Percentiles rank a stretch among this genome's conserved stretches.
Conservation (phyloP, 805 yeast species). For the Metschnikowia picachoensis region DNA sequence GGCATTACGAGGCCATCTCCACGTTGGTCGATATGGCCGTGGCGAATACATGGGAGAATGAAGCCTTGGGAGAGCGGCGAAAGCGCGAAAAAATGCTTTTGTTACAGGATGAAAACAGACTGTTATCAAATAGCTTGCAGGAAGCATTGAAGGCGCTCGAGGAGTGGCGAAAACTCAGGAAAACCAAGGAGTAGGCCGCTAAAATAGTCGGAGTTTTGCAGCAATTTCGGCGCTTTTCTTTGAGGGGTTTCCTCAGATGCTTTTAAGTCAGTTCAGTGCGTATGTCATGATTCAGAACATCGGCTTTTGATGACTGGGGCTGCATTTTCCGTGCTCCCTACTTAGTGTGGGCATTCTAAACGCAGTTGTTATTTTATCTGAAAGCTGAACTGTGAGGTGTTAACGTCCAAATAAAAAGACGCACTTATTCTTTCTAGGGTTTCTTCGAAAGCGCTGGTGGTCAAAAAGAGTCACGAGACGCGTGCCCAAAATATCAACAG, state of each 20-base stretch:
- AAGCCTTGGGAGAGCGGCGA: conserved; percentile 11
- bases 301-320: too few relatives aligned
- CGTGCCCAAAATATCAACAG: too few relatives aligned
- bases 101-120: conserved; percentile 31
- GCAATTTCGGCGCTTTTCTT: background rate
- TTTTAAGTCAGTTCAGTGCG: background rate
- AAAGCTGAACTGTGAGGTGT: too few relatives aligned
- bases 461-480: too few relatives aligned
- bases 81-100: conserved; percentile 16
- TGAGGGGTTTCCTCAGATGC: background rate
- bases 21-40: conserved; percentile 13
- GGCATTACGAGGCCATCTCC: conserved; percentile 31
- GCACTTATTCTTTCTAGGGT: too few relatives aligned
- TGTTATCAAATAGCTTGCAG: conserved; percentile 34
- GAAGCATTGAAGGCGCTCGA: conserved; percentile 38
- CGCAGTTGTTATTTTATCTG: too few relatives aligned
- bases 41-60: background rate
- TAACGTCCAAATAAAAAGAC: too few relatives aligned
- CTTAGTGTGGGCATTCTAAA: too few relatives aligned
- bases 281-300: background rate
- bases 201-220: too few relatives aligned
- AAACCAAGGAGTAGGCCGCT: background rate
- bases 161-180: conserved; percentile 31
- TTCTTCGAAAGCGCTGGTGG: too few relatives aligned
- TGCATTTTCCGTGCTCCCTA: too few relatives aligned